Percentiles rank a stretch among this genome's conserved stretches.
These are phyloP conservation scores for Rosa chinensis DNA, from an alignment of 306 rosid genomes.

Conservation along the genomic window DNA sequence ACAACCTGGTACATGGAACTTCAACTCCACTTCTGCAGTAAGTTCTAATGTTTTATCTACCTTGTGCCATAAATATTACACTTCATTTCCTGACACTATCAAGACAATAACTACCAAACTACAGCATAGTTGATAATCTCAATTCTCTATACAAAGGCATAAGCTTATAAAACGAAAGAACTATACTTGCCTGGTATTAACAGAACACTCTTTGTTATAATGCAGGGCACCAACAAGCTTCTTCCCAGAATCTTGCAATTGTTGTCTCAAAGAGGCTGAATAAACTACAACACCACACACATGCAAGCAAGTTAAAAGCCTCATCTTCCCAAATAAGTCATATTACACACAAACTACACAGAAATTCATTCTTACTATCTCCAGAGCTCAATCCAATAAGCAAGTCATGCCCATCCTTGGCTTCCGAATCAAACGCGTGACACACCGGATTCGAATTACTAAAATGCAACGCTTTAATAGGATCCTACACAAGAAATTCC, in stretches of 20 bases:
- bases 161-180: not conserved
- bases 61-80: not conserved
- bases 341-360: conserved; percentile 20
- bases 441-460: conserved; percentile 86
- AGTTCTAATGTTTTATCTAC: not conserved
- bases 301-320: not conserved
- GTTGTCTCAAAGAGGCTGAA: conserved; percentile 94
- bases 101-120: not conserved
- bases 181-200: conserved; percentile 74
- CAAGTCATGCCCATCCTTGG: conserved; percentile 98
- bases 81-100: not conserved
- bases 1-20: not conserved
- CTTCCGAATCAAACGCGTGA: conserved; percentile 86
- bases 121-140: not conserved
- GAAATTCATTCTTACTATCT: conserved; percentile 56
- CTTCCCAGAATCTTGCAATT: conserved; percentile 96
- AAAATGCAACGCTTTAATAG: conserved; percentile 89
- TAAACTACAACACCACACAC: conserved; percentile 64
- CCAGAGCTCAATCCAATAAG: conserved; percentile 87
- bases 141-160: not conserved
- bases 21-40: conserved; percentile 9
- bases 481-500: conserved; percentile 57
- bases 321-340: conserved; percentile 12
- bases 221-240: conserved; percentile 93
- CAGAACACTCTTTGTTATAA: conserved; percentile 91